Percentiles rank a stretch among this genome's conserved stretches.
Evolutionary conservation across 2,329 filamentous ascomycete genomes (phyloP).

Genomic region (Beauveria sp.): DNA sequence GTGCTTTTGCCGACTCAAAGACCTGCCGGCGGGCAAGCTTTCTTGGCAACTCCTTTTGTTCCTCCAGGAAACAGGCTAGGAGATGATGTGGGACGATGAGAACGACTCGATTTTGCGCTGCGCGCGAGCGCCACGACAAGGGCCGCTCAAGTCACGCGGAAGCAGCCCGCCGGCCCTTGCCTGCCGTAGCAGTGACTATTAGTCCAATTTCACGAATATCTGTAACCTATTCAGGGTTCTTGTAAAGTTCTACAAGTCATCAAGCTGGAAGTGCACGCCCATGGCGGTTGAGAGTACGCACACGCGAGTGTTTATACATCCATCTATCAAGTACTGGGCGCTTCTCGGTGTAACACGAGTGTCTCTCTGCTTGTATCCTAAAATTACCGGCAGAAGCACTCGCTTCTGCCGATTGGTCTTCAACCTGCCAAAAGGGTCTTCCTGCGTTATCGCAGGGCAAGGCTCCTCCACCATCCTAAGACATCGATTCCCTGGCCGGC

Average conservation of each 20-base stretch:
- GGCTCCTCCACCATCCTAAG: constrained; percentile 3
- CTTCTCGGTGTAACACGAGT: background rate
- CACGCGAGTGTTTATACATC: background rate
- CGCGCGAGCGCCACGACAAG: background rate
- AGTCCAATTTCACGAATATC: background rate
- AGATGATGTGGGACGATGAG: background rate
- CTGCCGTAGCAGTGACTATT: background rate
- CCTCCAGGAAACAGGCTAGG: background rate
- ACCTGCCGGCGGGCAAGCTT: background rate
- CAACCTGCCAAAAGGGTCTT: background rate
- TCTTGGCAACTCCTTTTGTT: background rate
- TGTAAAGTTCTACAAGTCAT: background rate
- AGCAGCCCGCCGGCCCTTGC: background rate
- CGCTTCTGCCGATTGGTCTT: background rate
- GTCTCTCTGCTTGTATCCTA: background rate
- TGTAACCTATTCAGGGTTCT: no score
- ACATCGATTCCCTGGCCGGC: background rate
- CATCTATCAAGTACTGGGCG: background rate
- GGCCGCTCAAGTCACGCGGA: background rate
- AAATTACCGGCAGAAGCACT: background rate
- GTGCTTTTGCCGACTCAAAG: background rate
- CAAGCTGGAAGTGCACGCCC: background rate
- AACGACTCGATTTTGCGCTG: constrained; percentile 2
- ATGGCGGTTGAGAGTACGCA: background rate
- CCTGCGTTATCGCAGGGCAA: background rate